These are phyloP conservation scores for Monilinia aucupariae DNA, from an alignment of 2,329 filamentous ascomycete species.

Conservation along the genomic window DNA sequence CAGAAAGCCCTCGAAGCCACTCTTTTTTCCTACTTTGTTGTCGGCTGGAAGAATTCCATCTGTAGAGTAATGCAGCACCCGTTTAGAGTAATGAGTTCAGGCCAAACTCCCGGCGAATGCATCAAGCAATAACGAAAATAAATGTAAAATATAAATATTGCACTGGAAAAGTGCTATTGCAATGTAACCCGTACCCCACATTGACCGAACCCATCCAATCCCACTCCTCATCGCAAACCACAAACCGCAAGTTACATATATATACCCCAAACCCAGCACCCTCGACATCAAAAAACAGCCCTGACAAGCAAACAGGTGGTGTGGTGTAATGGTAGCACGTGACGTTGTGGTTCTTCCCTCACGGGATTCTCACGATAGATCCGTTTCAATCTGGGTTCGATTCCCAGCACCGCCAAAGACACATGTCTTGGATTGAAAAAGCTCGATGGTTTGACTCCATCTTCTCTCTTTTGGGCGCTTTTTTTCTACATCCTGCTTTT, in stretches of 20 bases:
- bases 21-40: too few species aligned
- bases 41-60: too few species aligned
- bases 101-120: too few species aligned
- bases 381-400: slow-evolving; percentile 36
- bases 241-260: not conserved
- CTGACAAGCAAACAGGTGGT: slow-evolving; percentile 11
- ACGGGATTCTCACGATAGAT: slow-evolving; percentile 21
- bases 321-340: slow-evolving; percentile 33
- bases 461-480: not conserved
- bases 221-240: too few species aligned
- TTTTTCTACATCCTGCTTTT: not conserved
- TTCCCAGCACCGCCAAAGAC: slow-evolving; percentile 34
- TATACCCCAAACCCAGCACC: not conserved
- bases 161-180: too few species aligned
- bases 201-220: too few species aligned
- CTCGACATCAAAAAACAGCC: not conserved
- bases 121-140: too few species aligned
- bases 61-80: too few species aligned
- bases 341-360: slow-evolving; percentile 30
- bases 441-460: slow-evolving; percentile 5
- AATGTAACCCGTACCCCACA: too few species aligned
- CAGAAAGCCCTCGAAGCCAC: too few species aligned
- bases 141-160: too few species aligned
- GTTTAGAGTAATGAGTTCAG: too few species aligned
- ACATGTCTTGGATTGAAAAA: slow-evolving; percentile 27